Conservation (phyloP, 2,329 filamentous ascomycete genomes). For the Calonectria crousiana region DNA sequence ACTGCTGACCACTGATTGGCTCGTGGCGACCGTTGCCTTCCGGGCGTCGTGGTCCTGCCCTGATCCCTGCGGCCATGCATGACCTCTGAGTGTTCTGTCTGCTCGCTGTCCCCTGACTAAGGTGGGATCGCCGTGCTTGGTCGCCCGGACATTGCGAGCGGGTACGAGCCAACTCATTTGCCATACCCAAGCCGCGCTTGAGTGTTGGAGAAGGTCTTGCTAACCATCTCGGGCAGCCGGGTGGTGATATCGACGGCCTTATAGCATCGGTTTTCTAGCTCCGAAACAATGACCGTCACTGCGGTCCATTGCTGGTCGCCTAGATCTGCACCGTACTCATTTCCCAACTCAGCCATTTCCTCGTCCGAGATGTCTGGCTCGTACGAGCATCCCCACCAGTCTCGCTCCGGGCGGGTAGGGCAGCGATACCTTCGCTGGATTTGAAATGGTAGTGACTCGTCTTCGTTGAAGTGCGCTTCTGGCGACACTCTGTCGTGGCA, state of each 20-base stretch:
- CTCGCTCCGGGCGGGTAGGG: conserved; percentile 9
- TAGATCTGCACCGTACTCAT: not conserved
- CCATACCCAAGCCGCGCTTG: conserved; percentile 9
- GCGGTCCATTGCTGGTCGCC: conserved; percentile 6
- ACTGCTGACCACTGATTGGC: conserved; percentile 26
- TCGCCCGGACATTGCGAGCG: conserved; percentile 10
- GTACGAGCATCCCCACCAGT: conserved; percentile 15
- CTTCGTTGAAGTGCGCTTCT: not conserved
- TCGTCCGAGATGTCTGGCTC: conserved; percentile 11
- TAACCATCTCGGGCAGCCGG: conserved; percentile 11
- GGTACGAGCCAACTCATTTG: conserved; percentile 8
- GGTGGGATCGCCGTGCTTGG: conserved; percentile 27
- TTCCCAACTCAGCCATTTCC: conserved; percentile 3
- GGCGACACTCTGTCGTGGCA: not conserved
- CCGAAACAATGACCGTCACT: not conserved
- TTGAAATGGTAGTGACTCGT: not conserved
- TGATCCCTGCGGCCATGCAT: conserved; percentile 44
- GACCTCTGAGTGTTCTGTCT: conserved; percentile 33
- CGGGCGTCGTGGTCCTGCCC: conserved; percentile 25
- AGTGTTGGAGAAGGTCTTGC: conserved; percentile 12
- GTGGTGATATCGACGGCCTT: conserved; percentile 18
- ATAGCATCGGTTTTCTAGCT: conserved; percentile 13
- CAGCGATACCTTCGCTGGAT: conserved; percentile 13
- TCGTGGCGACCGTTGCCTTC: conserved; percentile 25
- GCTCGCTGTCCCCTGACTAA: conserved; percentile 24